phyloP scores from a whole-genome alignment of 768 basidiomycete species.

The Multifurca ochricompacta region DNA sequence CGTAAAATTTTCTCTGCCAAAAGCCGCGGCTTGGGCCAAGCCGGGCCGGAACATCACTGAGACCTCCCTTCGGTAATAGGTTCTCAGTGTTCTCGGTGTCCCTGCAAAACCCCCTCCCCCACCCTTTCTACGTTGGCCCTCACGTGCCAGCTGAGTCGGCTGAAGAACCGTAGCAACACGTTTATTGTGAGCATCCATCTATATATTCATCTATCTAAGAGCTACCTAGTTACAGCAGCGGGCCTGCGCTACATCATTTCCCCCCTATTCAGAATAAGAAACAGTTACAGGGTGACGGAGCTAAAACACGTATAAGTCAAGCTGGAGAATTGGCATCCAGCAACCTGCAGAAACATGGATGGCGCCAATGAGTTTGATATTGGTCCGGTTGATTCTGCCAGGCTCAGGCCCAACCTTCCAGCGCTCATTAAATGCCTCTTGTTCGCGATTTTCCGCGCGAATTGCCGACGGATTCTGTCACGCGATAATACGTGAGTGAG shows the following conservation, averaged over 20 bases:
- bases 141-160: too few relatives aligned
- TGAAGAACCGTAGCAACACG: too few relatives aligned
- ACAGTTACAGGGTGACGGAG: background rate
- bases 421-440: background rate
- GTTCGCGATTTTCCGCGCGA: too few relatives aligned
- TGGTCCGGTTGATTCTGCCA: background rate
- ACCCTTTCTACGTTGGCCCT: too few relatives aligned
- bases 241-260: background rate
- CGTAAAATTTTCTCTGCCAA: too few relatives aligned
- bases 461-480: background rate
- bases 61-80: background rate
- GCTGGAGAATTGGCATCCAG: conserved; percentile 20
- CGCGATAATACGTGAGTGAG: background rate
- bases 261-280: background rate
- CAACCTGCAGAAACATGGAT: conserved; percentile 13
- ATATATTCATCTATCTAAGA: background rate
- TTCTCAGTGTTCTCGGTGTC: background rate
- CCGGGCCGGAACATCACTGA: too few relatives aligned
- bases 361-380: conserved; percentile 11
- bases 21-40: too few relatives aligned
- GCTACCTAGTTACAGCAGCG: too few relatives aligned
- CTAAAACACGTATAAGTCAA: background rate
- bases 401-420: conserved; percentile 10
- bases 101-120: too few relatives aligned
- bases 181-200: too few relatives aligned